Conservation (phyloP, 2,329 filamentous ascomycete genomes). For the Verticillium dahliae region DNA sequence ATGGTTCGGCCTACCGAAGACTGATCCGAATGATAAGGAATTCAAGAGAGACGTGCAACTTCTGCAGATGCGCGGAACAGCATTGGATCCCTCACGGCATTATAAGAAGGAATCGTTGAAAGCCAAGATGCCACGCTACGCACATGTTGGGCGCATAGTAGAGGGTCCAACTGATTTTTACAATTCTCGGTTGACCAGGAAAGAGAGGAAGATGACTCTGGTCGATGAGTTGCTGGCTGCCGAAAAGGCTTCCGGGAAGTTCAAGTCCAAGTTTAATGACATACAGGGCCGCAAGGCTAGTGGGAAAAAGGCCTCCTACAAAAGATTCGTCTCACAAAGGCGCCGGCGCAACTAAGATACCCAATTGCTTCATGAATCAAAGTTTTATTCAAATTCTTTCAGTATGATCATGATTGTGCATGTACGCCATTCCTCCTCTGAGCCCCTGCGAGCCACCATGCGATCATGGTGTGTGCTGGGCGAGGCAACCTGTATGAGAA, state of each 20-base stretch:
- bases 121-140: constrained; percentile 69
- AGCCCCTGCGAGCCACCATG: too few relatives aligned
- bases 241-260: constrained; percentile 60
- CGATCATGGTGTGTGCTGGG: too few relatives aligned
- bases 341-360: constrained; percentile 18
- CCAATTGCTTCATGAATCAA: not conserved
- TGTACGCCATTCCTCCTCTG: too few relatives aligned
- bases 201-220: constrained; percentile 80
- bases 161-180: constrained; percentile 86
- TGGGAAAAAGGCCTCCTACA: constrained; percentile 87
- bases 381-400: too few relatives aligned
- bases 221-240: constrained; percentile 74
- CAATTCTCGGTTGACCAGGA: constrained; percentile 73
- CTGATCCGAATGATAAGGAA: constrained; percentile 73
- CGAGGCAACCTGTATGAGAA: too few relatives aligned
- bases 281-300: constrained; percentile 78
- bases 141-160: constrained; percentile 81
- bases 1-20: constrained; percentile 87
- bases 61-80: constrained; percentile 71
- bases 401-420: too few relatives aligned
- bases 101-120: constrained; percentile 83
- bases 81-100: constrained; percentile 81
- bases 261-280: constrained; percentile 81
- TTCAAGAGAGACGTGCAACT: constrained; percentile 86
- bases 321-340: constrained; percentile 55